Conservation (phyloP, 768 basidiomycete species). For the Lentinus brumalis region DNA sequence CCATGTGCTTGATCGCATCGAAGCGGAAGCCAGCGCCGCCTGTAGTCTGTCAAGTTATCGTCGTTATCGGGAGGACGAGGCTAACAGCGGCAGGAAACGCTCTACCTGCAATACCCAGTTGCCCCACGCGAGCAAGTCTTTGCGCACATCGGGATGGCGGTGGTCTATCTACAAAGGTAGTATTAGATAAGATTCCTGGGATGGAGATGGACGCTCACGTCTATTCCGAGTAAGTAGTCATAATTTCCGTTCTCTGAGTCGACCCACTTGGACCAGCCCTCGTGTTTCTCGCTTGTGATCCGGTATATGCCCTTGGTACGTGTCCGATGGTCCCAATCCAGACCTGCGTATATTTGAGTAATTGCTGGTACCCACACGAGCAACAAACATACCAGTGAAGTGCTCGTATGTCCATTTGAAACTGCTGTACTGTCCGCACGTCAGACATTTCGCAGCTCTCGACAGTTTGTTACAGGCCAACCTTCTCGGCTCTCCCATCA, state of each 20-base stretch:
- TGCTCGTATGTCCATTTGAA: conserved; percentile 77
- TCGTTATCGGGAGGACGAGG: background rate
- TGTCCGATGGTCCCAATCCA: conserved; percentile 82
- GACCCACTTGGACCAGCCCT: conserved; percentile 82
- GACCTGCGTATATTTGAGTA: conserved; percentile 42
- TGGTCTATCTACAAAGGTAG: conserved; percentile 36
- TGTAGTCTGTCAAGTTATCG: conserved; percentile 50
- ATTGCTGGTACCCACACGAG: background rate
- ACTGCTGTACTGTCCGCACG: conserved; percentile 57
- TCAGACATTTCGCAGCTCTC: background rate
- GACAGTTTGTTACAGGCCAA: conserved; percentile 31
- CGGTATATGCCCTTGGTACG: conserved; percentile 68
- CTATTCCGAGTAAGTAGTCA: conserved; percentile 76
- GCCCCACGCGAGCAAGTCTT: conserved; percentile 79
- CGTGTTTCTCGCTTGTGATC: conserved; percentile 63
- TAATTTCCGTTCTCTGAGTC: conserved; percentile 87
- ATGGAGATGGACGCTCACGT: conserved; percentile 45
- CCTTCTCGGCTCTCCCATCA: conserved; percentile 72
- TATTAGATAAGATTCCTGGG: background rate
- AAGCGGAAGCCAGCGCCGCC: conserved; percentile 77
- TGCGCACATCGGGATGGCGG: conserved; percentile 75
- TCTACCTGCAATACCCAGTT: conserved; percentile 67
- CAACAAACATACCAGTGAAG: conserved; percentile 60
- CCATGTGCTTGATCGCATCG: conserved; percentile 92
- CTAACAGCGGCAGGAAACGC: background rate